Evolutionary conservation across 2,329 filamentous ascomycete genomes (phyloP).

Genomic region (Gremmenia infestans): DNA sequence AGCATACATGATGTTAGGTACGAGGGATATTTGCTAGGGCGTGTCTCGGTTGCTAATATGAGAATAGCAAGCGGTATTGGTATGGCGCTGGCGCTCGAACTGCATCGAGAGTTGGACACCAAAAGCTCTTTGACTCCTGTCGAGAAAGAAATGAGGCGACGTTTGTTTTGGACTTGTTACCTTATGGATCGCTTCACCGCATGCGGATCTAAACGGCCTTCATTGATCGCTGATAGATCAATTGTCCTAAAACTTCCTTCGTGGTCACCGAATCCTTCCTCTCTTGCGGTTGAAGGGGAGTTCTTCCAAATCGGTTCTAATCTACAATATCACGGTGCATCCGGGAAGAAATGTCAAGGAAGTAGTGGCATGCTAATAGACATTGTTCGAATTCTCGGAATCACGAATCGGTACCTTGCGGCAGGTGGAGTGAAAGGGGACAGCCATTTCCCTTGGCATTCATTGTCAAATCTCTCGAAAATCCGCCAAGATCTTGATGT

Average conservation of each 20-base stretch:
- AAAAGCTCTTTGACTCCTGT: slow-evolving; percentile 56
- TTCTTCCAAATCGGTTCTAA: slow-evolving; percentile 78
- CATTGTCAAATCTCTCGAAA: slow-evolving; percentile 77
- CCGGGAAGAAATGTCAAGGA: slow-evolving; percentile 66
- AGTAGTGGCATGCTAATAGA: slow-evolving; percentile 79
- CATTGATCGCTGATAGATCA: slow-evolving; percentile 72
- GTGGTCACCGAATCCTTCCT: slow-evolving; percentile 59
- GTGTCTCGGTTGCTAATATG: slow-evolving; percentile 31
- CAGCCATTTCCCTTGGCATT: slow-evolving; percentile 88
- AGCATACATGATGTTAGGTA: slow-evolving; percentile 81
- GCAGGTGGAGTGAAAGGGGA: slow-evolving; percentile 84
- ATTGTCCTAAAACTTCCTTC: slow-evolving; percentile 72
- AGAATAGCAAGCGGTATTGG: slow-evolving; percentile 64
- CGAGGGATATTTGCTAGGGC: slow-evolving; percentile 16
- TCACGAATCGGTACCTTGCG: slow-evolving; percentile 78
- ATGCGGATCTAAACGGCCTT: slow-evolving; percentile 76
- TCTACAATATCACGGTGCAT: slow-evolving; percentile 64
- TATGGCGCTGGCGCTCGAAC: slow-evolving; percentile 77
- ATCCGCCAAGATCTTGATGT: slow-evolving; percentile 80
- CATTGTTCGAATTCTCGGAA: slow-evolving; percentile 75
- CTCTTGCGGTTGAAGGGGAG: slow-evolving; percentile 66
- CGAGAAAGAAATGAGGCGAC: slow-evolving; percentile 70
- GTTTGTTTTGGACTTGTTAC: slow-evolving; percentile 88
- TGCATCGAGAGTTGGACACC: slow-evolving; percentile 69
- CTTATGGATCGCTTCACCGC: slow-evolving; percentile 79